Evolutionary conservation across 1,284 basidiomycete genomes (phyloP), one percentile per base, ranked within the genome.

Genomic region (Ceratobasidium papillatum): DNA sequence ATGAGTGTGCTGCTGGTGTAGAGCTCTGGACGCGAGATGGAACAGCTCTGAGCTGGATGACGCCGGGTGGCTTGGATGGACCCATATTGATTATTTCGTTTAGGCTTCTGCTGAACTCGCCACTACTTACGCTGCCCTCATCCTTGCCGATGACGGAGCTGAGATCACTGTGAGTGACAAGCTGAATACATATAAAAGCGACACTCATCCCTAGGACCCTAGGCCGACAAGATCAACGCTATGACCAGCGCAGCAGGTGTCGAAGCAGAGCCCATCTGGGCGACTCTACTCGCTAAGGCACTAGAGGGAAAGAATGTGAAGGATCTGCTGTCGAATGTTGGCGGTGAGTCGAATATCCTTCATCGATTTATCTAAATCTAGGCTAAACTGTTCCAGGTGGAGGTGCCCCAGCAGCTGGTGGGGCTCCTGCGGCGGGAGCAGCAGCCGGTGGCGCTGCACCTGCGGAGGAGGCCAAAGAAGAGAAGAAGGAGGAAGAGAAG

Each of bases 231-330:
- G 88, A 94, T 99, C 83, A 78, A 88, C 80, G 86, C 94, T 74
- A 84, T 99, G 81, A 94, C 93, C 80, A 83, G 82, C 75, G 96
- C 95, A 74, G 97, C 97, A 75, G 86, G 86, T 77, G 87, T 94
- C 77, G 95, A 98, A 68, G 82, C 98, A 77, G 98, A 99, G 86
- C 89, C 95, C 78, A 99, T 99, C 88, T 99, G 97, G 97, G 96
- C 96, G 77, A 86, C 91, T 62, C 92, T 99, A 80, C 92, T 99
- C 81, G 93, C 97, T 79, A 99, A 99, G 85, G 96, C 97, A 47
- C 91, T 99, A 73, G 96, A 98, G 86, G 96, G 96, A 81, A 98
- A 98, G 89, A 91, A 99, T 85, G 88, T 99, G 81, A 98, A 96
- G 86, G 95, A 97, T 72, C 87, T 99, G 78, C 89, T 98, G 76